These are phyloP conservation scores for Gossypium ekmanianum DNA, from an alignment of 345 rosid species.

Conservation along the genomic window DNA sequence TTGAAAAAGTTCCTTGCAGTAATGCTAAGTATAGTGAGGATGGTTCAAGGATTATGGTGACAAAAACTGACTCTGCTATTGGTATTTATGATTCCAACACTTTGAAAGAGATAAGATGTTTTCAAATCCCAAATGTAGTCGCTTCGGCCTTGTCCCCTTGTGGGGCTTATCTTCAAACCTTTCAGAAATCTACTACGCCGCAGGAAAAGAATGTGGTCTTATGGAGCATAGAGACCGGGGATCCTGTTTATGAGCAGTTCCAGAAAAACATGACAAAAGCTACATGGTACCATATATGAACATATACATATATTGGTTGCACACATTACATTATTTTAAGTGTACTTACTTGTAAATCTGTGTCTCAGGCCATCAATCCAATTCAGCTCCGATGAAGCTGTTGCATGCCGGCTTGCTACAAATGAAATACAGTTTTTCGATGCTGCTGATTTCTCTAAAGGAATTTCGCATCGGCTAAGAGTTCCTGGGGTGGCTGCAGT, in stretches of 20 bases:
- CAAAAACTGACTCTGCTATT: constrained; percentile 48
- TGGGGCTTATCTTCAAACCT: constrained; percentile 82
- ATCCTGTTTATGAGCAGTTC: constrained; percentile 54
- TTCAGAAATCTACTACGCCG: constrained; percentile 70
- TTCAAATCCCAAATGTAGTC: constrained; percentile 49
- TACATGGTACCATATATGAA: constrained; percentile 46
- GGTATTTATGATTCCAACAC: constrained; percentile 56
- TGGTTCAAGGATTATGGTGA: constrained; percentile 68
- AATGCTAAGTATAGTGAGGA: constrained; percentile 63
- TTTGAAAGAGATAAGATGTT: constrained; percentile 56
- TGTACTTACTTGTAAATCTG: constrained; percentile 17
- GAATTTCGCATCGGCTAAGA: constrained; percentile 58
- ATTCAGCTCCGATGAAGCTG: constrained; percentile 77
- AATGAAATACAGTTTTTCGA: constrained; percentile 91
- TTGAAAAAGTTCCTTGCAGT: constrained; percentile 58
- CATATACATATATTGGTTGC: background rate
- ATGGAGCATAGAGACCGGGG: constrained; percentile 67
- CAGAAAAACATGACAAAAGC: constrained; percentile 81
- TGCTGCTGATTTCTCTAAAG: constrained; percentile 74
- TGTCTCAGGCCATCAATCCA: constrained; percentile 68
- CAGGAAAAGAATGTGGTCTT: constrained; percentile 77
- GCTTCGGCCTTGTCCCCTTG: constrained; percentile 67
- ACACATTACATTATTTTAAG: background rate
- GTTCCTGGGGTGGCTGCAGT: constrained; percentile 70
- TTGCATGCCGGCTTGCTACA: constrained; percentile 79